These are phyloP conservation scores for Dicorynia guianensis DNA, from an alignment of 306 rosid species.

Conservation along the genomic window DNA sequence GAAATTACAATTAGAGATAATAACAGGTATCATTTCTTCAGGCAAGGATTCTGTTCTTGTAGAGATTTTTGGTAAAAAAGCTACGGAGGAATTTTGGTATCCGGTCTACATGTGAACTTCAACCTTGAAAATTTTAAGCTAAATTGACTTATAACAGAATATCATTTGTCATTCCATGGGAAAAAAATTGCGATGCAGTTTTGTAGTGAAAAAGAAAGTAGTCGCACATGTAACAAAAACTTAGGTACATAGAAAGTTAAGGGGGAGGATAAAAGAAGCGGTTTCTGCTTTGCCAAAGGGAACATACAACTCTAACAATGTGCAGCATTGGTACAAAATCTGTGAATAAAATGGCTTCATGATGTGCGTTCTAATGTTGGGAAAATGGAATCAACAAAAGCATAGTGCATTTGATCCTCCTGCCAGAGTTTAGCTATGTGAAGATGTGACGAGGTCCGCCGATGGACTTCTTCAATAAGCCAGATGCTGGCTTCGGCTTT, in stretches of 20 bases:
- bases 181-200: slow-evolving; percentile 25
- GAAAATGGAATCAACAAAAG: slow-evolving; percentile 76
- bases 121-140: slow-evolving; percentile 8
- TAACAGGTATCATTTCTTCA: slow-evolving; percentile 72
- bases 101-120: slow-evolving; percentile 35
- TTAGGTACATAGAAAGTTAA: background rate
- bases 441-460: slow-evolving; percentile 75
- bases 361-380: slow-evolving; percentile 53
- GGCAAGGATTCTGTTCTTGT: slow-evolving; percentile 74
- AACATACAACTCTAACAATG: background rate
- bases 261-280: slow-evolving; percentile 19
- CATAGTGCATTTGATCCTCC: slow-evolving; percentile 69
- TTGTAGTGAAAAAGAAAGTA: slow-evolving; percentile 7
- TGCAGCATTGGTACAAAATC: slow-evolving; percentile 33
- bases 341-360: slow-evolving; percentile 40
- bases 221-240: too few relatives aligned
- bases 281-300: slow-evolving; percentile 17
- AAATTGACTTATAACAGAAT: slow-evolving; percentile 4
- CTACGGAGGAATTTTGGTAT: background rate
- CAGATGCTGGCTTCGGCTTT: slow-evolving; percentile 91
- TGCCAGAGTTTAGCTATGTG: slow-evolving; percentile 78
- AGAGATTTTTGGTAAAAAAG: slow-evolving; percentile 68
- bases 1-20: slow-evolving; percentile 72
- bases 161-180: slow-evolving; percentile 10
- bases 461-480: slow-evolving; percentile 90